Evolutionary conservation across 2,329 filamentous ascomycete genomes (phyloP), one percentile per base, ranked within the genome.

Genomic region (Trichophyton equinum): DNA sequence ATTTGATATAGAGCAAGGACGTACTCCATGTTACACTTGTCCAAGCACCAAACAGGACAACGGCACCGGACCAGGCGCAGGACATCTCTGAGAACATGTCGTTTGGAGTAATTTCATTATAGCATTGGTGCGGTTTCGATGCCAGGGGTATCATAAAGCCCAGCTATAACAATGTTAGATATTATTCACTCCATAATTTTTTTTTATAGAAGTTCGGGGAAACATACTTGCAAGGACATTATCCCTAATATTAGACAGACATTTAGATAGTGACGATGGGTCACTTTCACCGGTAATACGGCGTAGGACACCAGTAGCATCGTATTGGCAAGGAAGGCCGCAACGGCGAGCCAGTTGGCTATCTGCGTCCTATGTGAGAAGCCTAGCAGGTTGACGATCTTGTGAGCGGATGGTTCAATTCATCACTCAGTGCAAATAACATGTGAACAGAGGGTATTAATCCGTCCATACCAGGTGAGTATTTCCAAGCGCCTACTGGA

Each of bases 141-240:
- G 84, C 90, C 22, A 96, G 81, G 0, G 94, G 92, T 46, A 99
- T 84, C 51, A 96, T 88, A 72, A 97, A 96, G 33, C 90, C 91
- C 66, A 97, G 79, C 86, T 95, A 58, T 53, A 68, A 64, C 4
- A 67, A 20, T 63, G 67, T 70, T 61, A 72, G 65, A 61, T 60
- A 18, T 38, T 60, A 18, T 38, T 30, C 38, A 11, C 13, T 36
- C 5, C n/a, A 30, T 5, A 15, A 18, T 18, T 18, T 18, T 18
- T 25, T 25, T 3, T 25, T 25, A 25, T 25, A 4, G 15, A 22
- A 5, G 20, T 11, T 42, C n/a, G 15, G 8, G 55, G 8, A 18
- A 13, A 79, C 87, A 78, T 76, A 91, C 88, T 71, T 88, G 88
- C 81, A 97, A 88, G 61, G 92, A 78, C 47, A 87, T 76, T 46